Base-by-base conservation (phyloP, 1,284 basidiomycete species). In the Melampsora larici-populina region DNA sequence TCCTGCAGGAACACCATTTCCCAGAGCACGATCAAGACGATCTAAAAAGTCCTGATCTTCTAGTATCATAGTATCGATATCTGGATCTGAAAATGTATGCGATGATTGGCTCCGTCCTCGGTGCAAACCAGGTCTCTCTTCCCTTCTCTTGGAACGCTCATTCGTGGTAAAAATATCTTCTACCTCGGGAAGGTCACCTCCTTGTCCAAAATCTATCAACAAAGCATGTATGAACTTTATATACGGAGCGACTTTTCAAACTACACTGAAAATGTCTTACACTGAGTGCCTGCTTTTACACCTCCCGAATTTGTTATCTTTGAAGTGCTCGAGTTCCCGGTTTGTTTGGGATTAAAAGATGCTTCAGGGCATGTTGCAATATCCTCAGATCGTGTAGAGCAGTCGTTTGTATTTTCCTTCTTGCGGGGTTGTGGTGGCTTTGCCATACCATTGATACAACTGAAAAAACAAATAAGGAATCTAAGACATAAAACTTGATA, bases 341-440 rank as follows among this genome's bases (percentile, higher is more conserved):
- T 15, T 15, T 36, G 40, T 48, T 70, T 26, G 29, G 29, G 62
- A 26, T n/a, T 46, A 31, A 7, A 40, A 63, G 21, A 26, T 63
- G 26, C 21, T 29, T 15, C 29, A 33, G 24, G 67, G 11, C 0
- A 40, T 62, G 29, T n/a, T 29, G 63, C 33, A 5, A n/a, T 4
- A 17, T 17, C 43, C 43, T 46, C 1, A 1, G 43, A 46, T 46
- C 11, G 15, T 15, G 43, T 46, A 13, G 5, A 43, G 1, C 7
- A 1, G 43, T 46, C 3, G 15, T 46, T 33, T 17, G 31, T 18
- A 17, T 64, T 40, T 9, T 70, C 62, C 21, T 13, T 40, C 60
- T 31, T 67, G 48, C 69, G 74, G 31, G 21, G 40, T 29, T 63
- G 48, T 70, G 74, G 66, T 17, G 74, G 76, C 63, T 71, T 78